These are phyloP conservation scores for Scleromitrula shiraiana DNA, from an alignment of 2,329 filamentous ascomycete genomes.

Conservation along the genomic window DNA sequence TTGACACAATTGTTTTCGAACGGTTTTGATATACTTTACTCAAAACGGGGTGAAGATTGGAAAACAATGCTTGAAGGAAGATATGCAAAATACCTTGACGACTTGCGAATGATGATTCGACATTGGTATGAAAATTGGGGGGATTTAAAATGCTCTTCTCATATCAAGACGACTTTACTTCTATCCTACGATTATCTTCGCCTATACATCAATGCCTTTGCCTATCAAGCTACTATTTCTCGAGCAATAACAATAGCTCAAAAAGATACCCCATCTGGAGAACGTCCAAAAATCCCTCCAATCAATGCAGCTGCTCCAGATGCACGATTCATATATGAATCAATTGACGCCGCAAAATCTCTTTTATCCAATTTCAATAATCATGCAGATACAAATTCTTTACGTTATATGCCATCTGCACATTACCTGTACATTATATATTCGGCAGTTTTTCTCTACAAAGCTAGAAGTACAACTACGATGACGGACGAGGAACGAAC, in stretches of 20 bases:
- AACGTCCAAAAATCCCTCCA: slow-evolving; percentile 17
- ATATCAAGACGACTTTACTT: slow-evolving; percentile 58
- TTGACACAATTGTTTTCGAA: slow-evolving; percentile 66
- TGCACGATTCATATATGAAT: slow-evolving; percentile 59
- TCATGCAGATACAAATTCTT: slow-evolving; percentile 48
- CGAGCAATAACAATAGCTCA: slow-evolving; percentile 33
- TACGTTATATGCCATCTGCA: slow-evolving; percentile 56
- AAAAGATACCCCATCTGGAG: slow-evolving; percentile 35
- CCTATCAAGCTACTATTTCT: slow-evolving; percentile 62
- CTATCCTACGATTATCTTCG: slow-evolving; percentile 67
- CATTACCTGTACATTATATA: slow-evolving; percentile 58
- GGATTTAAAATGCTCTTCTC: slow-evolving; percentile 55
- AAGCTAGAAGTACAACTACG: slow-evolving; percentile 34
- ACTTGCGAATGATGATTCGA: slow-evolving; percentile 60
- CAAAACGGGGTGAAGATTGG: slow-evolving; percentile 60
- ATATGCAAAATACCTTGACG: slow-evolving; percentile 69
- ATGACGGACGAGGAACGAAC: slow-evolving; percentile 35
- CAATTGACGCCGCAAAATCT: slow-evolving; percentile 55
- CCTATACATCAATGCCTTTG: slow-evolving; percentile 68
- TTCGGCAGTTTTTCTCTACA: slow-evolving; percentile 57
- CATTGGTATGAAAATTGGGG: slow-evolving; percentile 67
- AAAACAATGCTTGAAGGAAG: slow-evolving; percentile 63
- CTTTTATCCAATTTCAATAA: slow-evolving; percentile 52
- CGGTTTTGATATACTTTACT: slow-evolving; percentile 66
- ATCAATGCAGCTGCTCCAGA: slow-evolving; percentile 48